Conservation (phyloP, 2,329 filamentous ascomycete genomes). For the Claviceps sp. region DNA sequence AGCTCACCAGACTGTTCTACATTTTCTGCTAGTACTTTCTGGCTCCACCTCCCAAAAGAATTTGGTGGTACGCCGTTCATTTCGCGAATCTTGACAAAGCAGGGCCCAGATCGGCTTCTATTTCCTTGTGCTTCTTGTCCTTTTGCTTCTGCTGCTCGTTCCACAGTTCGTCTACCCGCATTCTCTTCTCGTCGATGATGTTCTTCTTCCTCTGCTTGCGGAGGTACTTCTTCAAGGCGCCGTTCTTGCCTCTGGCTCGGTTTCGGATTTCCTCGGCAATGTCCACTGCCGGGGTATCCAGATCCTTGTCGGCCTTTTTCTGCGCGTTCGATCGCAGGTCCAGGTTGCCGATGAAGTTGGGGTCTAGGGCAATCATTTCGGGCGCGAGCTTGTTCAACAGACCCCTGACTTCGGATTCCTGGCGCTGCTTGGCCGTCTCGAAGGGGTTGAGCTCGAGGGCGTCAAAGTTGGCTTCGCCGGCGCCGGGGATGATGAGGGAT, state of each 20-base stretch:
- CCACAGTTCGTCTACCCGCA: constrained; percentile 74
- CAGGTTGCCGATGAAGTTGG: constrained; percentile 79
- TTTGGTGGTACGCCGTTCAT: constrained; percentile 27
- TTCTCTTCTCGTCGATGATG: constrained; percentile 86
- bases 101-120: constrained; percentile 65
- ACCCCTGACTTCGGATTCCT: constrained; percentile 79
- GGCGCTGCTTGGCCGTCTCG: constrained; percentile 83
- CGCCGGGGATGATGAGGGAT: constrained; percentile 79
- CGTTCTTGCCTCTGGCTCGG: constrained; percentile 77
- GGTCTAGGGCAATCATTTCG: constrained; percentile 93
- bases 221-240: constrained; percentile 73
- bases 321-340: constrained; percentile 71
- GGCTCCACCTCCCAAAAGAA: not conserved
- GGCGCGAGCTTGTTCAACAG: constrained; percentile 90
- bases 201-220: constrained; percentile 88
- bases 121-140: constrained; percentile 47
- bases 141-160: constrained; percentile 56
- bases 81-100: constrained; percentile 74
- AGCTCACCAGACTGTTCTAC: not conserved
- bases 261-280: constrained; percentile 55
- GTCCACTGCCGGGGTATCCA: constrained; percentile 54
- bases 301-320: constrained; percentile 61
- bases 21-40: constrained; percentile 23
- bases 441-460: constrained; percentile 89
- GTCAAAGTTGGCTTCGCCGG: constrained; percentile 96